Evolutionary conservation across 164 flowering plant species (phyloP), one percentile per base, ranked within the genome.

Genomic region (Warburgia ugandensis): DNA sequence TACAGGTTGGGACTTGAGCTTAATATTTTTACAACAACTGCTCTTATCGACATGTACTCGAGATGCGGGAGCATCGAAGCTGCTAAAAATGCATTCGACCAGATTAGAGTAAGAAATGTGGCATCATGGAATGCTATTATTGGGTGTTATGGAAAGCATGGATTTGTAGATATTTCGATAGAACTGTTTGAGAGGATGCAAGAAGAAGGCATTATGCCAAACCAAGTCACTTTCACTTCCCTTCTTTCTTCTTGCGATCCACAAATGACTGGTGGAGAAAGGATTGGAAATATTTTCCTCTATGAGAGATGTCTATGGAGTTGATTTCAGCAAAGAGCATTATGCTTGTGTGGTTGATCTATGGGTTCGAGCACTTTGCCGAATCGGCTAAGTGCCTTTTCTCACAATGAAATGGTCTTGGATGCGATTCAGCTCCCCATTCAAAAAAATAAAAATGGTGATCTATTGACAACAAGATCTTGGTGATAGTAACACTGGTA

Each of bases 171-270:
- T 13, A 51, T 52, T 28, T 56, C 89, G 2, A 30, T 86, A 20
- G 35, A 52, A 29, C 48, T 86, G 40, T 83, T 83, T 58, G 84
- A 76, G 58, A 65, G 59, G 26, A 83, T 86, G 83, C 52, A 45
- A 33, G 56, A 61, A 26, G 76, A 69, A 62, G 76, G 74, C 5
- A 20, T 72, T 19, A 60, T 52, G 37, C 49, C 77, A 25, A 79
- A 76, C 66, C 66, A 76, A 48, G 74, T 77, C 25, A 86, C 91
- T 13, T 72, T 77, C 35, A 58, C 76, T n/a, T 66, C 67, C 50
- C 44, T 78, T 46, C 84, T 80, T 55, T 73, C 83, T 36, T 79
- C 86, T 43, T 82, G 89, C 73, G n/a, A 74, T 86, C 68, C 89
- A 82, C 45, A 68, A 78, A 27, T 83, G 86, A 17, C 55, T 70